Base-by-base conservation (phyloP, 371 early-diverging fungal species). In the Mortierella sp. region DNA sequence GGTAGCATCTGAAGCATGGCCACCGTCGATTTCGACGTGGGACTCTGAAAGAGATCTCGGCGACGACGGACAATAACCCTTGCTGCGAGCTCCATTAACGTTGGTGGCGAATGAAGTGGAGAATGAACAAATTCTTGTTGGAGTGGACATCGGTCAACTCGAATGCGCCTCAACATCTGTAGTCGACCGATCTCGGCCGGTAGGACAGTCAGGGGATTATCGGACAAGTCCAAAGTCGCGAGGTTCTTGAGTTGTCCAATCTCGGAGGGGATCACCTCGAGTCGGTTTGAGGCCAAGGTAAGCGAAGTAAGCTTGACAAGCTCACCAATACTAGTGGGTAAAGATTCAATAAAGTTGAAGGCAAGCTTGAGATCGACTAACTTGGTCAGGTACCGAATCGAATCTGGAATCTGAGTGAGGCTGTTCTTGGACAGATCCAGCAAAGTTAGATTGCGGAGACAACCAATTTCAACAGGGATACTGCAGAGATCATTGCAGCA, bases 21-120 rank as follows among this genome's bases (percentile, higher is more conserved):
- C 14, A 93, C 68, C 5, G 37, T 37, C 9, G 37, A 37, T 37
- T 3, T 5, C 37, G 37, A 37, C 3, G 37, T 9, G 9, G 37
- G 9, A 9, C 9, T 9, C 3, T 37, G 37, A 37, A 37, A 37
- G 37, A 37, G 37, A 37, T 37, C 37, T 3, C 37, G 37, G 45
- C 89, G 86, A 4, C 84, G 77, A 4, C 90, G 87, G 6, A 94
- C 88, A 46, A 95, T 84, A n/a, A 87, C 82, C 45, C 96, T 86
- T 1, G 94, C 92, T 46, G 93, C 91, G 14, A 91, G 74, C 79
- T 96, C 97, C 60, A 90, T 81, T n/a, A 96, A 80, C 4, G 88
- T 70, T 29, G 87, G 37, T 84, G 88, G 57, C 69, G 89, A 62
- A 79, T 73, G 68, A 19, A 72, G 80, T 68, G 29, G 45, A 53